Conservation (phyloP, 2,329 filamentous ascomycete genomes). For the Pseudogymnoascus pannorum region DNA sequence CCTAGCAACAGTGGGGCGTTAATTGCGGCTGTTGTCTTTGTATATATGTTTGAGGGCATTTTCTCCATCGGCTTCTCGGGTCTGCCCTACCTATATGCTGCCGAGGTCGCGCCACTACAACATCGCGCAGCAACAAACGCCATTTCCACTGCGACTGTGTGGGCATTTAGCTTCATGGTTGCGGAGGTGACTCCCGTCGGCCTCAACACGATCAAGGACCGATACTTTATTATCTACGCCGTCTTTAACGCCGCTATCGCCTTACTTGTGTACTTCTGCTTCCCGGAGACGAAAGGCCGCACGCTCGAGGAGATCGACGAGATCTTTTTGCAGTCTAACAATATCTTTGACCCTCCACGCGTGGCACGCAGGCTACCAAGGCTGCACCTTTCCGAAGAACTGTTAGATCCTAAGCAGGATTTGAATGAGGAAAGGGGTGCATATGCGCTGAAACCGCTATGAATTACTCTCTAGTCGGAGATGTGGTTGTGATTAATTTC, state of each 20-base stretch:
- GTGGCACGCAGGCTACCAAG: slow-evolving; percentile 15
- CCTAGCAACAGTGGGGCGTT: slow-evolving; percentile 30
- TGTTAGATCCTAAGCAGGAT: not conserved
- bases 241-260: not conserved
- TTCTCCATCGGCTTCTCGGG: slow-evolving; percentile 14
- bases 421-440: not conserved
- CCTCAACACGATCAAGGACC: slow-evolving; percentile 11
- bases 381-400: not conserved
- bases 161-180: slow-evolving; percentile 15
- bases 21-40: slow-evolving; percentile 39
- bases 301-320: slow-evolving; percentile 16
- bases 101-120: slow-evolving; percentile 13
- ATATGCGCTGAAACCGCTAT: not conserved
- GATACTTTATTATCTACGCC: slow-evolving; percentile 15
- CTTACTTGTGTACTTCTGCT: slow-evolving; percentile 14
- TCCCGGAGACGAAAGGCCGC: slow-evolving; percentile 15
- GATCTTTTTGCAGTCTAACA: slow-evolving; percentile 15
- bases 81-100: slow-evolving; percentile 13
- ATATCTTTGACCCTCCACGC: slow-evolving; percentile 15
- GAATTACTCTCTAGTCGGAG: not conserved
- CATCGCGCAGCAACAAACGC: slow-evolving; percentile 10
- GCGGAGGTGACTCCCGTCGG: slow-evolving; percentile 13
- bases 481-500: not conserved
- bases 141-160: slow-evolving; percentile 11
- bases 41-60: slow-evolving; percentile 53